These are phyloP conservation scores for Pachyrhizus erosus DNA, from an alignment of 306 rosid genomes.

Conservation along the genomic window DNA sequence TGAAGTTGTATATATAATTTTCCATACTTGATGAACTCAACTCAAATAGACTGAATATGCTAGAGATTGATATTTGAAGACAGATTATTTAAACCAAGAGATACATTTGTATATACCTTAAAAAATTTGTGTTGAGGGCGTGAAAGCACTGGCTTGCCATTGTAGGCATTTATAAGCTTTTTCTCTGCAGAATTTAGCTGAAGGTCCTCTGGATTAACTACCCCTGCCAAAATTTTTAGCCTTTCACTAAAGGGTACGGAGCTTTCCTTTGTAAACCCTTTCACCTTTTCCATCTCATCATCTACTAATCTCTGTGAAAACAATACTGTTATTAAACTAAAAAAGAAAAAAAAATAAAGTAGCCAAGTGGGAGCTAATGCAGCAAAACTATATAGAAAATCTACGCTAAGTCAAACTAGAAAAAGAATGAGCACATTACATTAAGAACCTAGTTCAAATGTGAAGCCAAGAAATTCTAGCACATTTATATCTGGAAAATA, in stretches of 20 bases:
- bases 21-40: neutral
- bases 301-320: constrained; percentile 58
- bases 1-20: neutral
- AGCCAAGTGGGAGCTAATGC: neutral
- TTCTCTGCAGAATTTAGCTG: constrained; percentile 61
- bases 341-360: neutral
- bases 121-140: constrained; percentile 84
- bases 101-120: constrained; percentile 47
- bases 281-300: constrained; percentile 71
- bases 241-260: constrained; percentile 73
- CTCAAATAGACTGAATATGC: neutral
- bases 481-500: no score
- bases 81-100: neutral
- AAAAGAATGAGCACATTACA: neutral
- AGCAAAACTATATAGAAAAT: neutral
- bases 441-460: neutral
- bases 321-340: neutral
- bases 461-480: neutral
- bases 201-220: constrained; percentile 80
- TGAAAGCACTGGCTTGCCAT: constrained; percentile 84
- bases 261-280: constrained; percentile 66
- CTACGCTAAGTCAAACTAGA: neutral
- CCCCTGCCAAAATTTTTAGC: constrained; percentile 70
- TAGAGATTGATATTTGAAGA: neutral
- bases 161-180: constrained; percentile 67